phyloP scores from a whole-genome alignment of 495 filamentous ascomycete species.

The Massariosphaeria phaeospora region DNA sequence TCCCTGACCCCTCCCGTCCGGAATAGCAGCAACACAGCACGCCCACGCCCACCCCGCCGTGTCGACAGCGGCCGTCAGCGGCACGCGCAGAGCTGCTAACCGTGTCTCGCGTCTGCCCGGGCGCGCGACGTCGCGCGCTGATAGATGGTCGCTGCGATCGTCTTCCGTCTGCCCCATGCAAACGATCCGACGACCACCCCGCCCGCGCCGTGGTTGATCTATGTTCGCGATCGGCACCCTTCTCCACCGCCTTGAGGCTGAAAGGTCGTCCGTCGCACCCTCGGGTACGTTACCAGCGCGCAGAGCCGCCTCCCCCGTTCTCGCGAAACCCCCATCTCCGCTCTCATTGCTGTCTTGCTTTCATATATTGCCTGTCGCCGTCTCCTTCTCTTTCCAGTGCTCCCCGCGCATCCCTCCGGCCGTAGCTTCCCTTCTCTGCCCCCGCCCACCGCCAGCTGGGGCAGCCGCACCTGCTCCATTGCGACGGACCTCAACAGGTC shows the following conservation, averaged over 20 bases:
- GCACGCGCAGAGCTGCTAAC: not conserved
- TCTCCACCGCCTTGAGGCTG: slow-evolving; percentile 32
- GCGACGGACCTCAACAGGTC: not conserved
- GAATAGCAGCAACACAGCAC: not conserved
- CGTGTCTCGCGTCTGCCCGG: slow-evolving; percentile 3
- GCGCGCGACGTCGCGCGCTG: slow-evolving; percentile 8
- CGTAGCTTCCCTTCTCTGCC: slow-evolving; percentile 9
- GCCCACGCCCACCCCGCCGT: not conserved
- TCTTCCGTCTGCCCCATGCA: slow-evolving; percentile 32
- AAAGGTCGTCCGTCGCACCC: slow-evolving; percentile 22
- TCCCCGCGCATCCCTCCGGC: not conserved
- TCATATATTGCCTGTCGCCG: not conserved
- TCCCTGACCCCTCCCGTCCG: not conserved
- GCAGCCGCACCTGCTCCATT: not conserved
- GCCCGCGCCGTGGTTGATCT: slow-evolving; percentile 22
- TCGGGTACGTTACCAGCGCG: slow-evolving; percentile 23
- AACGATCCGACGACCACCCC: slow-evolving; percentile 9
- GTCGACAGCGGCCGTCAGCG: not conserved
- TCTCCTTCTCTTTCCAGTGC: not conserved
- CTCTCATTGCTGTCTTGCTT: not conserved
- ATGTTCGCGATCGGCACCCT: slow-evolving; percentile 25
- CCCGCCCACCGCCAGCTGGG: not conserved
- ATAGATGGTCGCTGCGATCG: slow-evolving; percentile 19
- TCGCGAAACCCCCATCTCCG: not conserved
- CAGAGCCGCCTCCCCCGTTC: slow-evolving; percentile 23